A percentile compares a stretch with the other conserved stretches of the same genome.
These are phyloP conservation scores for Mycosphaerelloides madeirae DNA, from an alignment of 2,329 filamentous ascomycete genomes.

Conservation along the genomic window DNA sequence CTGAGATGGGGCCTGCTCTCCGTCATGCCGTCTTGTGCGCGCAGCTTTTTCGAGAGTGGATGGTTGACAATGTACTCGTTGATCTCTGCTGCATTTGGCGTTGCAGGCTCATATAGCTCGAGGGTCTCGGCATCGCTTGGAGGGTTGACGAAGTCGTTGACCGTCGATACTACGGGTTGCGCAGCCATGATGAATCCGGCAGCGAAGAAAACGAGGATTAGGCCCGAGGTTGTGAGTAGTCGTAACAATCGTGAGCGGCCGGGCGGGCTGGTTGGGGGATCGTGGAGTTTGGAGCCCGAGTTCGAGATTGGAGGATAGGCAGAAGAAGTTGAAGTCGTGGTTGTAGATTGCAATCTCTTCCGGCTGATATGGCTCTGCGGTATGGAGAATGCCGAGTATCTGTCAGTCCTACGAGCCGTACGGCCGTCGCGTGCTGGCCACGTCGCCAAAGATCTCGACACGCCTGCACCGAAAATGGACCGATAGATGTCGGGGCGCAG, in stretches of 20 bases:
- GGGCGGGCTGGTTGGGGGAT: slow-evolving; percentile 1
- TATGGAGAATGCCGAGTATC: slow-evolving; percentile 12
- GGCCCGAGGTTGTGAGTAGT: slow-evolving; percentile 39
- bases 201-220: slow-evolving; percentile 46
- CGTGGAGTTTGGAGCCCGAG: slow-evolving; percentile 1
- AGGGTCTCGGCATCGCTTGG: slow-evolving; percentile 71
- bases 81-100: slow-evolving; percentile 52
- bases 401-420: slow-evolving; percentile 6
- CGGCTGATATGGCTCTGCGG: slow-evolving; percentile 10
- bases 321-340: slow-evolving; percentile 1
- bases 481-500: slow-evolving; percentile 14
- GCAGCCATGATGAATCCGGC: slow-evolving; percentile 56
- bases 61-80: slow-evolving; percentile 71
- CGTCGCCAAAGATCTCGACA: slow-evolving; percentile 15
- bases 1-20: slow-evolving; percentile 85
- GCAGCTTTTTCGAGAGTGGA: slow-evolving; percentile 66
- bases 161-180: slow-evolving; percentile 48
- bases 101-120: slow-evolving; percentile 55
- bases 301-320: slow-evolving; percentile 1
- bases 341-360: slow-evolving; percentile 10
- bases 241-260: slow-evolving; percentile 9
- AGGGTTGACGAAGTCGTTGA: slow-evolving; percentile 49
- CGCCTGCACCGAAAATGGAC: slow-evolving; percentile 10
- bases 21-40: slow-evolving; percentile 59
- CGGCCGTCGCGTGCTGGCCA: slow-evolving; percentile 13